Conservation (phyloP, 805 yeast species). For the Metschnikowia amazonensis region DNA sequence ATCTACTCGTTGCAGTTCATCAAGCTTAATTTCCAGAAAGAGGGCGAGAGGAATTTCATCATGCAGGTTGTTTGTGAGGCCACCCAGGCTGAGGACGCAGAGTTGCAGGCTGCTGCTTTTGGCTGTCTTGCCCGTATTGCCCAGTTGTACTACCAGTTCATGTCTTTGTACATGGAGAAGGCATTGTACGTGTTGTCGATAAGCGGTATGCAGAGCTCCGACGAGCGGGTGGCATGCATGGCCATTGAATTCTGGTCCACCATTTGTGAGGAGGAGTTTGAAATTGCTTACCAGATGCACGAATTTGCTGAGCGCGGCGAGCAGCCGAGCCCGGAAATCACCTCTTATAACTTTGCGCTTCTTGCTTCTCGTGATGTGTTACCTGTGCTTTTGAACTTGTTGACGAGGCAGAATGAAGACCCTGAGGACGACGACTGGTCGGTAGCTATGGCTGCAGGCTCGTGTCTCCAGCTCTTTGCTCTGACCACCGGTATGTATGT, state of each 20-base stretch:
- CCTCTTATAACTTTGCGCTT: slow-evolving; percentile 75
- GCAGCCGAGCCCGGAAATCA: slow-evolving; percentile 39
- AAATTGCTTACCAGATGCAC: slow-evolving; percentile 63
- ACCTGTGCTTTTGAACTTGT: slow-evolving; percentile 75
- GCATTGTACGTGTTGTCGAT: slow-evolving; percentile 89
- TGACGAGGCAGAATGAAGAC: slow-evolving; percentile 88
- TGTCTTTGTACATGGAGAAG: slow-evolving; percentile 96
- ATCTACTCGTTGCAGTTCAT: slow-evolving; percentile 89
- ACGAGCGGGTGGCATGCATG: slow-evolving; percentile 92
- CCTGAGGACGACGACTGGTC: slow-evolving; percentile 97
- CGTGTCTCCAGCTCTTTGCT: slow-evolving; percentile 91
- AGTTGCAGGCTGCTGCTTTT: slow-evolving; percentile 89
- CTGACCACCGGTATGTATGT: slow-evolving; percentile 84
- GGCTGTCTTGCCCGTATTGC: slow-evolving; percentile 92
- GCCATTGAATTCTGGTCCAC: slow-evolving; percentile 99
- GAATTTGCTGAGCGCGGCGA: slow-evolving; percentile 44
- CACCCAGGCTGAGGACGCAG: slow-evolving; percentile 81
- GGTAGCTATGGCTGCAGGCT: slow-evolving; percentile 98
- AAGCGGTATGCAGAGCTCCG: slow-evolving; percentile 79
- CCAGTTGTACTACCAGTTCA: slow-evolving; percentile 81
- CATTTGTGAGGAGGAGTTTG: slow-evolving; percentile 97
- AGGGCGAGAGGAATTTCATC: slow-evolving; percentile 92
- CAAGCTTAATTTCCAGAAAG: slow-evolving; percentile 81
- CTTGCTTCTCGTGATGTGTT: slow-evolving; percentile 81
- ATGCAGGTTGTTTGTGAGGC: slow-evolving; percentile 99